Percentiles rank a stretch among this genome's conserved stretches.
These are phyloP conservation scores for Wallacemonas sp. DNA, from an alignment of 208 protist genomes.

Conservation along the genomic window DNA sequence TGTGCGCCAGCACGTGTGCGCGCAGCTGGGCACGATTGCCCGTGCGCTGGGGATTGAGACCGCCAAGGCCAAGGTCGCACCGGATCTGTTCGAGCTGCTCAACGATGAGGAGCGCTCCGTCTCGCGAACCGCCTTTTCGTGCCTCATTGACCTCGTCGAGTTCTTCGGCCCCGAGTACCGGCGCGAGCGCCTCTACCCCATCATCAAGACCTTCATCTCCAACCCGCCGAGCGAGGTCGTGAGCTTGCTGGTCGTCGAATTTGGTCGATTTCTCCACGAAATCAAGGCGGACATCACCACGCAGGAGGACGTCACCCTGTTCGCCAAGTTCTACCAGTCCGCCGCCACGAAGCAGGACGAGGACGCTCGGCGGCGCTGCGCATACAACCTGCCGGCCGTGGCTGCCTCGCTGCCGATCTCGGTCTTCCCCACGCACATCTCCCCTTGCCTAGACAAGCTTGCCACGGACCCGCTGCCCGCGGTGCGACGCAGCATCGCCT, in stretches of 20 bases:
- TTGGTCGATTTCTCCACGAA: conserved; percentile 84
- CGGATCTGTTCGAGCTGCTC: conserved; percentile 90
- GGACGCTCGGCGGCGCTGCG: conserved; percentile 72
- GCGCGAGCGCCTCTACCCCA: conserved; percentile 82
- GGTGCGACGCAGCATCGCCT: conserved; percentile 70
- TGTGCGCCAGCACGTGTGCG: conserved; percentile 83
- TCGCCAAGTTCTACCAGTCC: conserved; percentile 80
- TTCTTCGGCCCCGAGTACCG: conserved; percentile 88
- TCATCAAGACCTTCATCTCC: conserved; percentile 87
- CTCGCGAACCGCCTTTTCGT: conserved; percentile 83
- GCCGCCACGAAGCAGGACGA: conserved; percentile 61
- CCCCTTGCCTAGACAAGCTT: conserved; percentile 58
- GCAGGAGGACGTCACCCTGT: conserved; percentile 81
- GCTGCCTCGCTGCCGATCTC: conserved; percentile 75
- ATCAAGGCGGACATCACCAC: conserved; percentile 84
- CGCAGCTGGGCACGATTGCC: conserved; percentile 82
- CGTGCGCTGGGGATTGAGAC: conserved; percentile 74
- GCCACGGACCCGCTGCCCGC: conserved; percentile 52
- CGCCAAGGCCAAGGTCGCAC: conserved; percentile 73
- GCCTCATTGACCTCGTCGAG: conserved; percentile 89
- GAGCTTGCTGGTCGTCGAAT: conserved; percentile 81
- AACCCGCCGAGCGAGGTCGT: conserved; percentile 85
- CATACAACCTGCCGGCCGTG: conserved; percentile 91
- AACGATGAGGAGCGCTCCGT: conserved; percentile 89
- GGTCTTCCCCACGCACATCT: conserved; percentile 72